phyloP scores from a whole-genome alignment of 192 early-diverging fungal species.

The Physocladia obscura region DNA sequence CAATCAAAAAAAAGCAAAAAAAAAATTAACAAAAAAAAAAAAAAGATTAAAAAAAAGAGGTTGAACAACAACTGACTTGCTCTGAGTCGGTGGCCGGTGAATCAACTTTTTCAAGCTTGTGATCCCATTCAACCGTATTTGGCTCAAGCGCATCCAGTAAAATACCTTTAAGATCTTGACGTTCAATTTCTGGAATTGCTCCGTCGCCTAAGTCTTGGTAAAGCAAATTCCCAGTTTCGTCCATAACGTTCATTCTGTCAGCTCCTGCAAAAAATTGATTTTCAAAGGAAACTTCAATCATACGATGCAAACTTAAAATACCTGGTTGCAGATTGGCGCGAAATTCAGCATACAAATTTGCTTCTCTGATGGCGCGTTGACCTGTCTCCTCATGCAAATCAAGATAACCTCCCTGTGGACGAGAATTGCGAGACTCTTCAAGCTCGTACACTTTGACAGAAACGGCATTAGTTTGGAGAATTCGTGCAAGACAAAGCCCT shows the following conservation, averaged over 20 bases:
- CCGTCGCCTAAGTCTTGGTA: not conserved
- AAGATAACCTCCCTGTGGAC: conserved; percentile 51
- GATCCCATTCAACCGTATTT: not conserved
- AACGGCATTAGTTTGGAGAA: conserved; percentile 41
- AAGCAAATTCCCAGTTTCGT: not conserved
- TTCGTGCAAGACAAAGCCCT: conserved; percentile 46
- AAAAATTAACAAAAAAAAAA: no score
- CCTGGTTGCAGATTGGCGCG: not conserved
- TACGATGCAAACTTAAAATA: no score
- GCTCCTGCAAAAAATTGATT: no score
- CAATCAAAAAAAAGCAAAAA: no score
- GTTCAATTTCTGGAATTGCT: conserved; percentile 50
- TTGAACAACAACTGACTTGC: no score
- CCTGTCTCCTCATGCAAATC: conserved; percentile 49
- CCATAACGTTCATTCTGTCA: not conserved
- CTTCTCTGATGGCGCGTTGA: conserved; percentile 36
- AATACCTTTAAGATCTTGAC: conserved; percentile 39
- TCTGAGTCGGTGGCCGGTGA: not conserved
- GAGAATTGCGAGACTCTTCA: conserved; percentile 24
- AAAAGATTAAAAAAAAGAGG: no score
- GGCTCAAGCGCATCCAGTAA: conserved; percentile 24
- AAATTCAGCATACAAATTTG: conserved; percentile 39
- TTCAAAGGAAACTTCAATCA: no score
- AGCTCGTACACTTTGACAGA: conserved; percentile 43
- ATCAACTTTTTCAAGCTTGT: not conserved